A percentile compares a stretch with the other conserved stretches of the same genome.
phyloP scores from a whole-genome alignment of 306 rosid species.

The Trifolium pratense region DNA sequence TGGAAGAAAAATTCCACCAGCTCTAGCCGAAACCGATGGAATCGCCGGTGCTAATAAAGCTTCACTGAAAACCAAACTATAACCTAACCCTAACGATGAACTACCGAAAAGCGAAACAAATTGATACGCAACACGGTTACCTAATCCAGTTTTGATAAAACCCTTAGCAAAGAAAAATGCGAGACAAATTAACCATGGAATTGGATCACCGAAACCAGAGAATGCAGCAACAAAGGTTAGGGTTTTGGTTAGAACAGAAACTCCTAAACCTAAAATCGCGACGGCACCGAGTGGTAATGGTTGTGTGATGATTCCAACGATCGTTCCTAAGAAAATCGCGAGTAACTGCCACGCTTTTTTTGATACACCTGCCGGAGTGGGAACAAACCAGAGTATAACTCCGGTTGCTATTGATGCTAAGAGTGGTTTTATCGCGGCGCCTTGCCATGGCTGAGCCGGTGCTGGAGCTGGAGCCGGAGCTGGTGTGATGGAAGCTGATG shows the following conservation, averaged over 20 bases:
- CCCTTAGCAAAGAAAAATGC: conserved; percentile 99
- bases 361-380: conserved; percentile 80
- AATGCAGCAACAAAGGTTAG: conserved; percentile 84
- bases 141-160: conserved; percentile 91
- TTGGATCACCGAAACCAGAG: conserved; percentile 95
- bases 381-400: conserved; percentile 77
- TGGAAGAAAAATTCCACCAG: conserved; percentile 94
- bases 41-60: conserved; percentile 94
- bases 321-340: conserved; percentile 87
- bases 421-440: conserved; percentile 82
- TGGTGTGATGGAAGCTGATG: conserved; percentile 48
- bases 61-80: conserved; percentile 94
- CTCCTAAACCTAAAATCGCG: conserved; percentile 83
- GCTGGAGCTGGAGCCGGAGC: conserved; percentile 47
- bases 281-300: conserved; percentile 96
- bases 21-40: conserved; percentile 92
- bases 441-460: conserved; percentile 79
- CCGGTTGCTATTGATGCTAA: conserved; percentile 83
- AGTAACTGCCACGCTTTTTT: conserved; percentile 86
- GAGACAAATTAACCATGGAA: conserved; percentile 93
- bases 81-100: conserved; percentile 91
- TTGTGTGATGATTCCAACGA: conserved; percentile 91
- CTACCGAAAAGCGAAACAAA: conserved; percentile 91
- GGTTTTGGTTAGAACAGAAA: conserved; percentile 87
- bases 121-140: conserved; percentile 91